Conservation (phyloP, 768 basidiomycete genomes). For the Tephrocybe sp. region DNA sequence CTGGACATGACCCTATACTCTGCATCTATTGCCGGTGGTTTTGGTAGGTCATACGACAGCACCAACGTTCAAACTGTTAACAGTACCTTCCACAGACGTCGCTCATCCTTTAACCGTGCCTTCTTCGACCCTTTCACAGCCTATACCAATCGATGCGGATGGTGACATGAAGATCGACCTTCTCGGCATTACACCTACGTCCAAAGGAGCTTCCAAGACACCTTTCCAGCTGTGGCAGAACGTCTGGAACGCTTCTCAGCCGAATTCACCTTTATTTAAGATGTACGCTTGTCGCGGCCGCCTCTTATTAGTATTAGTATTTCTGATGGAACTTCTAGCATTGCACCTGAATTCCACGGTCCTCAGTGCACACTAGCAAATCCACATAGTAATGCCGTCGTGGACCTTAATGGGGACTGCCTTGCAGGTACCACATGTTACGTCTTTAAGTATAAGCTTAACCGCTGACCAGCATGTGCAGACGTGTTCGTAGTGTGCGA, state of each 20-base stretch:
- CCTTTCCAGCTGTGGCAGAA: constrained; percentile 79
- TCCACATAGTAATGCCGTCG: constrained; percentile 93
- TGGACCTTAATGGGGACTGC: constrained; percentile 96
- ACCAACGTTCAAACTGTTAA: background rate
- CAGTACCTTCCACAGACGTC: constrained; percentile 31
- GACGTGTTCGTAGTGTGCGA: constrained; percentile 92
- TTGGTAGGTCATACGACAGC: constrained; percentile 47
- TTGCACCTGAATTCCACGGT: constrained; percentile 59
- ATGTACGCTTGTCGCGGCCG: constrained; percentile 48
- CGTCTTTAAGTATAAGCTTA: background rate
- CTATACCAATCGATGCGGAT: constrained; percentile 82
- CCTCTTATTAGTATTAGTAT: background rate
- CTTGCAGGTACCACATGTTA: constrained; percentile 61
- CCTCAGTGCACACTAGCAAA: constrained; percentile 74
- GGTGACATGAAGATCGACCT: constrained; percentile 91
- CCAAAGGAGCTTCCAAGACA: constrained; percentile 29
- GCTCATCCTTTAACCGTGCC: constrained; percentile 51
- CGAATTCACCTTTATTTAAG: constrained; percentile 56
- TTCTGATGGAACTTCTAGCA: constrained; percentile 33
- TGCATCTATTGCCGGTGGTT: constrained; percentile 60
- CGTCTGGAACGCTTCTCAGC: constrained; percentile 63
- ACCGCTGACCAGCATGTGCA: constrained; percentile 22
- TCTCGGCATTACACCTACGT: constrained; percentile 60
- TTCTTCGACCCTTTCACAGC: constrained; percentile 71
- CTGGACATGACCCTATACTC: constrained; percentile 73